These are phyloP conservation scores for Globisporangium echinulatum DNA, from an alignment of 352 stramenopile species.

Conservation along the genomic window DNA sequence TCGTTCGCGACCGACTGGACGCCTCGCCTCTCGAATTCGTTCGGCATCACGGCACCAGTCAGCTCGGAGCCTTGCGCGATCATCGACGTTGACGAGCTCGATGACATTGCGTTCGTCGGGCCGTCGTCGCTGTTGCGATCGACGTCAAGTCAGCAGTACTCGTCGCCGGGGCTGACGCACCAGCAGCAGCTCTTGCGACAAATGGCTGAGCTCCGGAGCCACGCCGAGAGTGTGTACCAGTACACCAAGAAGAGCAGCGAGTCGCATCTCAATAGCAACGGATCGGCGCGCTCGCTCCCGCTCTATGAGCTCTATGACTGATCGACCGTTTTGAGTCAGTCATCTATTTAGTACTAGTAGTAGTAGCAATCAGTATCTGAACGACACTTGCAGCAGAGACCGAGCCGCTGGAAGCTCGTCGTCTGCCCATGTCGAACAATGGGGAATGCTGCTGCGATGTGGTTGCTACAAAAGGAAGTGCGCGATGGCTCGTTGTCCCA, in stretches of 20 bases:
- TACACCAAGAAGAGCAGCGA: slow-evolving; percentile 9
- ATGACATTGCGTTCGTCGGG: slow-evolving; percentile 1
- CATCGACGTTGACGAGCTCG: slow-evolving; percentile 4
- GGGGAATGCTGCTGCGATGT: too few relatives aligned
- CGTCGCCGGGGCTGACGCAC: slow-evolving; percentile 6
- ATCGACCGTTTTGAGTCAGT: neutral
- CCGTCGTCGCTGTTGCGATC: neutral
- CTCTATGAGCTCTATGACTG: neutral
- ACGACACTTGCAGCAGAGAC: neutral
- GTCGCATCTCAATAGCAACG: slow-evolving; percentile 1
- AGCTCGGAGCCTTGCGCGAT: neutral
- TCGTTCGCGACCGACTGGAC: neutral
- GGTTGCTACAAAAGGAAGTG: too few relatives aligned
- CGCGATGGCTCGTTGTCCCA: too few relatives aligned
- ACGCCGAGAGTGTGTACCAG: slow-evolving; percentile 43
- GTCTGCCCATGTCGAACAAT: too few relatives aligned
- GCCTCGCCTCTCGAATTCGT: slow-evolving; percentile 7
- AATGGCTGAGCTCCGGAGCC: slow-evolving; percentile 36
- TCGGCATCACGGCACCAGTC: slow-evolving; percentile 8
- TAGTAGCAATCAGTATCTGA: too few relatives aligned
- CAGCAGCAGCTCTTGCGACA: slow-evolving; percentile 34
- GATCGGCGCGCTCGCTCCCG: slow-evolving; percentile 1
- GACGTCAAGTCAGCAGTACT: neutral
- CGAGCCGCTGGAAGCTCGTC: neutral
- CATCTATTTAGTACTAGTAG: too few relatives aligned